Percentiles rank a stretch among this genome's conserved stretches.
phyloP scores from a whole-genome alignment of 805 yeast genomes.

The Cyberlindnera mycetangii region DNA sequence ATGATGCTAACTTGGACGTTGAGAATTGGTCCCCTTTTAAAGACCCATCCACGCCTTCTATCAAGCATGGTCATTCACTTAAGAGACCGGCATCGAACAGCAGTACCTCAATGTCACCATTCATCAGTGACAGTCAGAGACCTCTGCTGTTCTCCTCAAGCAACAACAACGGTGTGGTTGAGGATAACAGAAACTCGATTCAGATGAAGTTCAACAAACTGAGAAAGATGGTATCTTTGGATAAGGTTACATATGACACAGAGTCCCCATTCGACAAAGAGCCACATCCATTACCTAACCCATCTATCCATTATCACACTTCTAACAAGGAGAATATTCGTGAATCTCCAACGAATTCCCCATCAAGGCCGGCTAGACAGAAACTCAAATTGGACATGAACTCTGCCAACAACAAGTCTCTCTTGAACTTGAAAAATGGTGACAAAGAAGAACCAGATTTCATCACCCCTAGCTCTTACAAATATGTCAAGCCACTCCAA shows the following conservation, averaged over 20 bases:
- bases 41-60: conserved; percentile 28
- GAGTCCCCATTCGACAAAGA: conserved; percentile 25
- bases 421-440: conserved; percentile 10
- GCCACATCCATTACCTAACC: conserved; percentile 27
- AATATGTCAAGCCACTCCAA: conserved; percentile 78
- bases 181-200: conserved; percentile 30
- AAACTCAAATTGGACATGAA: conserved; percentile 20
- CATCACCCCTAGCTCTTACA: conserved; percentile 55
- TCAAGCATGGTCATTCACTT: conserved; percentile 14
- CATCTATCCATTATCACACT: conserved; percentile 23
- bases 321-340: conserved; percentile 11
- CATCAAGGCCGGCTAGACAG: conserved; percentile 33
- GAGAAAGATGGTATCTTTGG: conserved; percentile 28
- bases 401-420: conserved; percentile 7
- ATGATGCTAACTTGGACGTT: conserved; percentile 26
- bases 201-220: conserved; percentile 28
- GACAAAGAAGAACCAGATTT: conserved; percentile 24
- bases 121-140: conserved; percentile 26
- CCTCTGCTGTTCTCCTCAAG: conserved; percentile 23
- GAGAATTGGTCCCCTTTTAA: conserved; percentile 32
- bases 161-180: conserved; percentile 22
- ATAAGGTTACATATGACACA: conserved; percentile 18
- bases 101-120: conserved; percentile 27
- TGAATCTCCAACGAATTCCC: conserved; percentile 30
- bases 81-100: conserved; percentile 31